These are phyloP conservation scores for Anastatica hierochuntica DNA, from an alignment of 345 rosid species.

Conservation along the genomic window DNA sequence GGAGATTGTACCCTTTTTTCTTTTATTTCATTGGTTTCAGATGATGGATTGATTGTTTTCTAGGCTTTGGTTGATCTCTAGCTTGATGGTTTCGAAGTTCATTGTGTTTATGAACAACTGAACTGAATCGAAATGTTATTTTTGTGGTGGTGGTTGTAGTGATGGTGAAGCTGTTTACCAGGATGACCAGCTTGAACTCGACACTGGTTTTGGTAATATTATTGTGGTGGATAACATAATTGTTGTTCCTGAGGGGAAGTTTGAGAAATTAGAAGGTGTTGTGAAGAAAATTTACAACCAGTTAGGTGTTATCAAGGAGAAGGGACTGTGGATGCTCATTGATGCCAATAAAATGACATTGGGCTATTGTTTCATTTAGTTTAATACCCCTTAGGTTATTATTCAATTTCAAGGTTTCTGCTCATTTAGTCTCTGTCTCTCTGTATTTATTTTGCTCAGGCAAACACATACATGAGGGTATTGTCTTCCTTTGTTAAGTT, in stretches of 20 bases:
- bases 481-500: neutral
- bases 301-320: conserved; percentile 74
- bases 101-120: no score
- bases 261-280: conserved; percentile 80
- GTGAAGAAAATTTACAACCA: conserved; percentile 66
- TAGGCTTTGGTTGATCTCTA: no score
- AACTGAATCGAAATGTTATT: neutral
- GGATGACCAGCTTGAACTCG: conserved; percentile 45
- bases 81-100: no score
- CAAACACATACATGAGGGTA: no score
- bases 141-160: conserved; percentile 29
- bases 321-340: conserved; percentile 83
- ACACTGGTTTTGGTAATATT: conserved; percentile 61
- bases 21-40: no score
- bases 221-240: conserved; percentile 83
- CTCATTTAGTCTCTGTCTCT: no score
- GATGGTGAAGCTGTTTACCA: conserved; percentile 77
- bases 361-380: conserved; percentile 86
- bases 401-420: no score
- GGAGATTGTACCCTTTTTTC: neutral
- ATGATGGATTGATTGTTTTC: no score
- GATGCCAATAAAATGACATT: conserved; percentile 51
- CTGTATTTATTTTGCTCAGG: no score
- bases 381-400: conserved; percentile 66
- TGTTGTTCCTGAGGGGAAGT: conserved; percentile 61